Conservation (phyloP, 768 basidiomycete genomes). For the Rhodocollybia butyracea region DNA sequence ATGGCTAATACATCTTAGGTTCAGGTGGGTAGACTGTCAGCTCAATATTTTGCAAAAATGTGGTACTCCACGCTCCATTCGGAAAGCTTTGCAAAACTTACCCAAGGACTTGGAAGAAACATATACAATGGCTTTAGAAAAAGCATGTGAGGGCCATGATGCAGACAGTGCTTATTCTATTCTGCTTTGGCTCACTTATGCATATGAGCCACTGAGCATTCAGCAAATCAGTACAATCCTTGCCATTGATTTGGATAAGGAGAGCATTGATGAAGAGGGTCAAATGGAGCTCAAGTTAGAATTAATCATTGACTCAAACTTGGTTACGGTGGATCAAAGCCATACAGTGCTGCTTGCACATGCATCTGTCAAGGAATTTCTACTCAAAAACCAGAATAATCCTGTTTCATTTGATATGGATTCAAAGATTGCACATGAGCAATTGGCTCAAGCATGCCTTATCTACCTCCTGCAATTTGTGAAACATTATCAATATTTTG, state of each 20-base stretch:
- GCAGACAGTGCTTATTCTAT: not conserved
- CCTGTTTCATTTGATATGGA: not conserved
- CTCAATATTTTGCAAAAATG: not conserved
- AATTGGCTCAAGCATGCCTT: not conserved
- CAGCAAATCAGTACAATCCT: not conserved
- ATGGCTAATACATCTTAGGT: not conserved
- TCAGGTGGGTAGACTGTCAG: not conserved
- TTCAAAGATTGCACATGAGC: not conserved
- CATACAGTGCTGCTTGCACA: not conserved
- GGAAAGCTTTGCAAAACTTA: not conserved
- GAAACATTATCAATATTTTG: no score
- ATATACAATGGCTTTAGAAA: not conserved
- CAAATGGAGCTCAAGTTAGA: not conserved
- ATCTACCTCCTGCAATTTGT: not conserved
- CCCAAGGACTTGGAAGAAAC: not conserved
- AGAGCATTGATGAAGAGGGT: not conserved
- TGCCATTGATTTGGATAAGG: not conserved
- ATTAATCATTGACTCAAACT: not conserved
- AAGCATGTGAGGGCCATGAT: not conserved
- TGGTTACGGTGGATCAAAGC: not conserved
- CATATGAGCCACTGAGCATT: not conserved
- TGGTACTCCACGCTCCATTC: not conserved
- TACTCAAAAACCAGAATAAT: not conserved
- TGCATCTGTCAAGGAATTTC: not conserved
- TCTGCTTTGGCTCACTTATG: not conserved